Conservation (phyloP, 1,139 yeast species). For the Sugiyamaella novakii region DNA sequence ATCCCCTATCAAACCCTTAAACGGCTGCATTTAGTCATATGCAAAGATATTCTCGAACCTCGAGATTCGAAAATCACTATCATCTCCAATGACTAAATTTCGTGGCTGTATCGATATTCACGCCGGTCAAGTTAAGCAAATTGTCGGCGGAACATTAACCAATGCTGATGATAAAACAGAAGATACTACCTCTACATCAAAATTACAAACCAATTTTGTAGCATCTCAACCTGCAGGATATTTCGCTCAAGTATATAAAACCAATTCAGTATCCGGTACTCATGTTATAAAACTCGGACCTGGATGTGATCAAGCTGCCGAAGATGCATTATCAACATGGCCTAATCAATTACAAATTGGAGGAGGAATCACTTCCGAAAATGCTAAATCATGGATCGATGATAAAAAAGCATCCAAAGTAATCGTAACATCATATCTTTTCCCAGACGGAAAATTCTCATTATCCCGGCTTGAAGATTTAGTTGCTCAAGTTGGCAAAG, state of each 20-base stretch:
- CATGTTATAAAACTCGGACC: slow-evolving; percentile 93
- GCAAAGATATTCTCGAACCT: too few relatives aligned
- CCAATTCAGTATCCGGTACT: slow-evolving; percentile 65
- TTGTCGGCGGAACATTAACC: slow-evolving; percentile 87
- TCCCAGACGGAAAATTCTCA: slow-evolving; percentile 62
- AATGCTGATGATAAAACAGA: slow-evolving; percentile 42
- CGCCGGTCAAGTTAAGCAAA: slow-evolving; percentile 92
- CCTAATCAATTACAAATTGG: slow-evolving; percentile 80
- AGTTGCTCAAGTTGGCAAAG: slow-evolving; percentile 58
- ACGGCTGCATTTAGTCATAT: background rate
- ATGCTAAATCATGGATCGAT: slow-evolving; percentile 73
- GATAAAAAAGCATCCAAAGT: slow-evolving; percentile 71
- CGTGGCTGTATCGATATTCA: slow-evolving; percentile 96
- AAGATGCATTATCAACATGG: slow-evolving; percentile 73
- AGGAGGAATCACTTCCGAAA: slow-evolving; percentile 79
- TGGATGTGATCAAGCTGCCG: slow-evolving; percentile 82
- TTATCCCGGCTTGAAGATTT: slow-evolving; percentile 55
- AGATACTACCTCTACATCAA: slow-evolving; percentile 23
- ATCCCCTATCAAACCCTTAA: too few relatives aligned
- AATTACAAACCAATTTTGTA: slow-evolving; percentile 74
- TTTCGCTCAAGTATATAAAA: slow-evolving; percentile 71
- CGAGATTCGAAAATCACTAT: too few relatives aligned
- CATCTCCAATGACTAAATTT: slow-evolving; percentile 70
- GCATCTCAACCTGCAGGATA: slow-evolving; percentile 72
- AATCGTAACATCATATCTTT: slow-evolving; percentile 90